A percentile compares a stretch with the other conserved stretches of the same genome.
Evolutionary conservation across 768 basidiomycete species (phyloP).

Genomic region (Suillus spraguei): DNA sequence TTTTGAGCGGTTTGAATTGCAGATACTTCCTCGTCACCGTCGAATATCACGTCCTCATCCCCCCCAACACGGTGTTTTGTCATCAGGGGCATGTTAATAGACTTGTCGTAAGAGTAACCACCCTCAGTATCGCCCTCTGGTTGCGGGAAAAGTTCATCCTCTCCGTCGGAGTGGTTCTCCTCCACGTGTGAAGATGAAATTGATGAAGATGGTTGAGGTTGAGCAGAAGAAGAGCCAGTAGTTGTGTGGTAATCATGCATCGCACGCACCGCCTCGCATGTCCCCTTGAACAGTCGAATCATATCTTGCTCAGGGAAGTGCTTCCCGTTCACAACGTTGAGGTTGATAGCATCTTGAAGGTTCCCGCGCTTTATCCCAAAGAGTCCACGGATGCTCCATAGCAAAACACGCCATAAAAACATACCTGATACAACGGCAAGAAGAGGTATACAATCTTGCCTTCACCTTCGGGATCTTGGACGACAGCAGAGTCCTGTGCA

Average conservation of each 20-base stretch:
- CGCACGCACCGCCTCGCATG: slow-evolving; percentile 90
- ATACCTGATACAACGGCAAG: slow-evolving; percentile 87
- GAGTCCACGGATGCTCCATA: slow-evolving; percentile 6
- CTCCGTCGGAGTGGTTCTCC: slow-evolving; percentile 46
- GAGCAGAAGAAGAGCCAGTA: slow-evolving; percentile 22
- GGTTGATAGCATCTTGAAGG: slow-evolving; percentile 92
- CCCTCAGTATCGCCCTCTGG: slow-evolving; percentile 75
- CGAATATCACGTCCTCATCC: slow-evolving; percentile 70
- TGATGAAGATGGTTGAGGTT: slow-evolving; percentile 26
- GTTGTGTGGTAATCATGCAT: slow-evolving; percentile 88
- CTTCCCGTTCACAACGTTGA: slow-evolving; percentile 78
- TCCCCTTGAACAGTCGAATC: slow-evolving; percentile 88
- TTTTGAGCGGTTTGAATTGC: slow-evolving; percentile 43
- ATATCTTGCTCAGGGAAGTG: slow-evolving; percentile 89
- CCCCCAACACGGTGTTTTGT: slow-evolving; percentile 52
- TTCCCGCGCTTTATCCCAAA: slow-evolving; percentile 72
- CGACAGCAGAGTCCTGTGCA: slow-evolving; percentile 84
- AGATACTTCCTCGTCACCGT: slow-evolving; percentile 74
- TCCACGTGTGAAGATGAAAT: slow-evolving; percentile 26
- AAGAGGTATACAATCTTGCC: slow-evolving; percentile 97
- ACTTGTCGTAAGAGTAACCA: slow-evolving; percentile 68
- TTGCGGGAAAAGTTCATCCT: slow-evolving; percentile 71
- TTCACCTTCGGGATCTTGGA: slow-evolving; percentile 91
- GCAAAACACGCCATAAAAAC: slow-evolving; percentile 13
- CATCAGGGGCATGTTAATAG: slow-evolving; percentile 60